These are phyloP conservation scores for Trichoderma koningii DNA, from an alignment of 2,329 filamentous ascomycete species.

Conservation along the genomic window DNA sequence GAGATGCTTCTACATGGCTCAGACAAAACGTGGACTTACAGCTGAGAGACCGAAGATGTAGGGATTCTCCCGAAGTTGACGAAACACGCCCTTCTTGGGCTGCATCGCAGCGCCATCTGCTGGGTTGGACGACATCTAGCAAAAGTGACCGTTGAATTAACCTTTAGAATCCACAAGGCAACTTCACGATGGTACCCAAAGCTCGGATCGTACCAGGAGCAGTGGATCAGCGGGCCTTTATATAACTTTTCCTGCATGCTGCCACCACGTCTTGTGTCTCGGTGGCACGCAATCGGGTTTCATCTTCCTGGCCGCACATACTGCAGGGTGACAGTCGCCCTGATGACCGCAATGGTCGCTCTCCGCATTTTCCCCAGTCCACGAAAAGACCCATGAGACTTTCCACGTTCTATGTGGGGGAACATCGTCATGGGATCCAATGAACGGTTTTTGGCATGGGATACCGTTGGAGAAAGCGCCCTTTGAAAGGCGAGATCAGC, in stretches of 20 bases:
- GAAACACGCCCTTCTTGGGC: slow-evolving; percentile 34
- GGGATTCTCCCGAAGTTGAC: slow-evolving; percentile 43
- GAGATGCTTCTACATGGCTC: not conserved
- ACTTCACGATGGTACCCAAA: not conserved
- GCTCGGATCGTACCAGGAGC: not conserved
- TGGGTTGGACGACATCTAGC: slow-evolving; percentile 10
- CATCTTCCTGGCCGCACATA: slow-evolving; percentile 6
- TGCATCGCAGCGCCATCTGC: slow-evolving; percentile 13
- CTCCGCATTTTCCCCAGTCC: slow-evolving; percentile 17
- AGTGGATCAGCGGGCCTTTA: slow-evolving; percentile 20
- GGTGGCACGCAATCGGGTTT: not conserved
- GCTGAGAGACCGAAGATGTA: slow-evolving; percentile 49
- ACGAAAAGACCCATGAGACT: not conserved
- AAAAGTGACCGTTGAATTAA: not conserved
- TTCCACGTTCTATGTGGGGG: slow-evolving; percentile 21
- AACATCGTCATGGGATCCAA: slow-evolving; percentile 17
- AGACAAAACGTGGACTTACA: slow-evolving; percentile 34
- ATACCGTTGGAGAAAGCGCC: slow-evolving; percentile 4
- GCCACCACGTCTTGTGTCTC: not conserved
- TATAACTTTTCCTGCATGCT: not conserved
- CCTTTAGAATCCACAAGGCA: slow-evolving; percentile 4
- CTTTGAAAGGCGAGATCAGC: not conserved
- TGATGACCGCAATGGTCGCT: slow-evolving; percentile 7
- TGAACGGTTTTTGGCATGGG: slow-evolving; percentile 5
- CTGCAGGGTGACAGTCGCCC: slow-evolving; percentile 21